Evolutionary conservation across 2,329 filamentous ascomycete genomes (phyloP), one percentile per base, ranked within the genome.

Genomic region (Teratosphaeria pseudoeucalypti): DNA sequence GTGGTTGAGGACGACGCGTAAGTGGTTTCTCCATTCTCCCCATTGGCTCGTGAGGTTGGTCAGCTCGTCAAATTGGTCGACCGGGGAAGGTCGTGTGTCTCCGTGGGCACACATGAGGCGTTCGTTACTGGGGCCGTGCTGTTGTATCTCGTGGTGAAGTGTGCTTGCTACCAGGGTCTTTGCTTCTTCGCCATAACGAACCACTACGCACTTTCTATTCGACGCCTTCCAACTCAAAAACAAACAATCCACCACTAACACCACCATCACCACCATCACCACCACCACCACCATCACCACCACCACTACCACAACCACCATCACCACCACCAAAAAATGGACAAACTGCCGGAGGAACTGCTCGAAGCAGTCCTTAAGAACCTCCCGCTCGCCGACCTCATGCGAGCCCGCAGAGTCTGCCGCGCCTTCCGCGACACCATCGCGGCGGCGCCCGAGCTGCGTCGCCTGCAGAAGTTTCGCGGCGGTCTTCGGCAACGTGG

Each of bases 401-500:
- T 16, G 14, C 34, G 34, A 39, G 34, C 34, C 11, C 14, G 43
- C 43, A n/a, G 14, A 19, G n/a, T 49, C 43, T 49, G 14, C 43
- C 43, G 43, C 43, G n/a, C 43, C 43, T 49, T 49, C 43, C 43
- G 43, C 43, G n/a, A 49, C n/a, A 19, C 43, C 14, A 49, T 49
- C n/a, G 14, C 43, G 12, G 7, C 6, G 11, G 10, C 34, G 14
- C 34, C 34, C 34, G 14, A 39, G 14, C 34, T 39, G 14, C 34
- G 34, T 12, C 43, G 14, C 14, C 14, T 19, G 6, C 43, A 19
- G n/a, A 49, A 49, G n/a, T 5, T 5, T 9, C 14, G 43, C 43
- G 19, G 43, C n/a, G n/a, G n/a, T 68, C 52, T 74, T 65, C 79
- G 34, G 34, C 11, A 11, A 16, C 14, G 11, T 3, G 34, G 34